These are phyloP conservation scores for Alternaria arbusti DNA, from an alignment of 2,329 filamentous ascomycete genomes.

Conservation along the genomic window DNA sequence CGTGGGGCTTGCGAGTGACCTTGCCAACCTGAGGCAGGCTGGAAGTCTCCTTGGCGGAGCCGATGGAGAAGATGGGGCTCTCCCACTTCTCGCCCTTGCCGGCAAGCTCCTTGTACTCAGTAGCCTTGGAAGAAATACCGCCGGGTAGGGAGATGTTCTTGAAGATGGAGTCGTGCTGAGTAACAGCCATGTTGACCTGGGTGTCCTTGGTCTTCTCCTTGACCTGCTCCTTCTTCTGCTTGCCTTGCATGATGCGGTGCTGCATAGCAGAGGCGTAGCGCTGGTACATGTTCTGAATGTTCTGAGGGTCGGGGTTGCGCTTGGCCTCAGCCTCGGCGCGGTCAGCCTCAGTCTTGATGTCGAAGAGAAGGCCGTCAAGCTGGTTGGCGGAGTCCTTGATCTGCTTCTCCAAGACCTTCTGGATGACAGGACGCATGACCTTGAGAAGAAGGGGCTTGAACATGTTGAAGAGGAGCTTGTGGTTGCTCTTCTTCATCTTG, in stretches of 20 bases:
- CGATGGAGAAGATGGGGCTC: conserved; percentile 90
- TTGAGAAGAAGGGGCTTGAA: conserved; percentile 89
- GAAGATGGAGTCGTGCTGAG: conserved; percentile 91
- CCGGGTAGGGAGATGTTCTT: conserved; percentile 83
- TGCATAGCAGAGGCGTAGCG: conserved; percentile 81
- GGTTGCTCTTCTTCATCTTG: conserved; percentile 92
- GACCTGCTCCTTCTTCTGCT: conserved; percentile 73
- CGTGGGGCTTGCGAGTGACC: conserved; percentile 66
- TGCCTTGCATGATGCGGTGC: conserved; percentile 74
- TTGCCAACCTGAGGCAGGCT: conserved; percentile 68
- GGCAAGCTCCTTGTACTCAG: conserved; percentile 88
- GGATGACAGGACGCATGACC: conserved; percentile 80
- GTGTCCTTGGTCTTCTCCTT: conserved; percentile 63
- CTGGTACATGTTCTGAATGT: conserved; percentile 82
- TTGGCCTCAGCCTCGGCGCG: conserved; percentile 70
- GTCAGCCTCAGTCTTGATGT: conserved; percentile 84
- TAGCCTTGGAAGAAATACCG: conserved; percentile 91
- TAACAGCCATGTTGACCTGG: conserved; percentile 82
- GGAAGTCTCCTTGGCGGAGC: conserved; percentile 73
- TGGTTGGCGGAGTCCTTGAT: conserved; percentile 83
- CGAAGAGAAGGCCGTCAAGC: conserved; percentile 74
- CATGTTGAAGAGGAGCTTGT: conserved; percentile 86
- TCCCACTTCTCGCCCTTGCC: conserved; percentile 92
- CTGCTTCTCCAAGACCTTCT: conserved; percentile 87
- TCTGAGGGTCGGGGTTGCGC: conserved; percentile 69